Conservation (phyloP, 768 basidiomycete species). For the Termitomyces sp. region DNA sequence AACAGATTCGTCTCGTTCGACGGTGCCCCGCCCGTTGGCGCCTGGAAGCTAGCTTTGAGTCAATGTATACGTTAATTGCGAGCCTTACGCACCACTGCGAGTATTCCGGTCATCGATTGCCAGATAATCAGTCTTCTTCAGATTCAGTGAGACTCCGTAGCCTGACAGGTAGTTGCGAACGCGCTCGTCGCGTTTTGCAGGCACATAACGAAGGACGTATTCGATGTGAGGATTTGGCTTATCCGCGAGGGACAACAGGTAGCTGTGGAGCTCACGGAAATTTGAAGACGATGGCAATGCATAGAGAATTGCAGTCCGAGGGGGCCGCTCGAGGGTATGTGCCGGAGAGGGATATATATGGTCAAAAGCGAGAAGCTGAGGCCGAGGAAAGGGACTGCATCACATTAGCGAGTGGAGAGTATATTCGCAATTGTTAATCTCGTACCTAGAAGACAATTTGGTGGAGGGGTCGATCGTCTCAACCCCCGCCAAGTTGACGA, state of each 20-base stretch:
- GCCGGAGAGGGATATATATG: slow-evolving; percentile 61
- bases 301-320: slow-evolving; percentile 76
- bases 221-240: slow-evolving; percentile 49
- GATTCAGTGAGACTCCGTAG: slow-evolving; percentile 87
- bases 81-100: slow-evolving; percentile 18
- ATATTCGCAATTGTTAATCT: slow-evolving; percentile 2
- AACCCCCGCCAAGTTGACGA: slow-evolving; percentile 50
- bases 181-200: slow-evolving; percentile 31
- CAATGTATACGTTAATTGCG: not conserved
- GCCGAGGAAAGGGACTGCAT: slow-evolving; percentile 34
- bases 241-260: slow-evolving; percentile 53
- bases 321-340: slow-evolving; percentile 44
- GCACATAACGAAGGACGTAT: slow-evolving; percentile 75
- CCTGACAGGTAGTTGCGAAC: slow-evolving; percentile 64
- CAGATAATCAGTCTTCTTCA: slow-evolving; percentile 98
- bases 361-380: slow-evolving; percentile 71
- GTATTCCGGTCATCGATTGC: slow-evolving; percentile 82
- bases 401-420: not conserved
- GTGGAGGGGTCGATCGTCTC: slow-evolving; percentile 46
- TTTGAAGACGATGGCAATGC: slow-evolving; percentile 62
- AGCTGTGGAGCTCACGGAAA: slow-evolving; percentile 69
- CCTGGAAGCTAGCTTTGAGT: slow-evolving; percentile 7
- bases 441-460: slow-evolving; percentile 27
- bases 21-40: slow-evolving; percentile 8
- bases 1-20: slow-evolving; percentile 26